Percentiles rank a stretch among this genome's conserved stretches.
Evolutionary conservation across 345 rosid genomes (phyloP).

Genomic region (Cardiospermum halicacabum): DNA sequence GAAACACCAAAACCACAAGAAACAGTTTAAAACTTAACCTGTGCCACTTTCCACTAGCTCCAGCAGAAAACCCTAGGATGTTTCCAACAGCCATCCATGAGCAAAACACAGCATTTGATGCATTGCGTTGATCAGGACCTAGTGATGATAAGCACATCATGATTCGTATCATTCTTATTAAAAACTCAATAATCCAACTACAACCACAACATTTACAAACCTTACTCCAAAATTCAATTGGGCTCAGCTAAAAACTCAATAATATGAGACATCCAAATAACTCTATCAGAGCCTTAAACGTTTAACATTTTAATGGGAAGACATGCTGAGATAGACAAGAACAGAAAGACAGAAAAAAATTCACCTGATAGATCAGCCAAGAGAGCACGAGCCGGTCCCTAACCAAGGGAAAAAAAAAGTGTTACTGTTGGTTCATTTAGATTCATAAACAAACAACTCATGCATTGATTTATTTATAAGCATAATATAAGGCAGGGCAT

Average conservation of each 20-base stretch:
- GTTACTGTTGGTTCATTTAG: conserved; percentile 16
- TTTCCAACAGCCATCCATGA: conserved; percentile 99
- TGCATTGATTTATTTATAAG: neutral
- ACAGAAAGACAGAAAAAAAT: neutral
- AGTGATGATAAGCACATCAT: conserved; percentile 13
- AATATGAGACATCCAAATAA: neutral
- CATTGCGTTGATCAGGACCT: conserved; percentile 95
- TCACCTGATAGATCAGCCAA: conserved; percentile 86
- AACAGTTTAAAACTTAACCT: conserved; percentile 41
- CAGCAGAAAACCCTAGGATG: conserved; percentile 94
- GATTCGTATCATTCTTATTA: neutral
- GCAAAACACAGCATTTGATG: conserved; percentile 92
- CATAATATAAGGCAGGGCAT: neutral
- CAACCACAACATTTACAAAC: no score
- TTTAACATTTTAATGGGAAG: neutral
- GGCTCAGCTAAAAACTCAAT: neutral
- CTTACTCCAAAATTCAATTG: no score
- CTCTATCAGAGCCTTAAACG: neutral
- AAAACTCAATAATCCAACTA: neutral
- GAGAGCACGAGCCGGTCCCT: conserved; percentile 99
- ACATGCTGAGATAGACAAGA: neutral
- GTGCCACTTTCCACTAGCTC: conserved; percentile 91
- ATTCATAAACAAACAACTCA: neutral
- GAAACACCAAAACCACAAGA: conserved; percentile 2
- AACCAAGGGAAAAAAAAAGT: conserved; percentile 13